Base-by-base conservation (phyloP, 768 basidiomycete genomes). In the Guyanaporus albipodus region DNA sequence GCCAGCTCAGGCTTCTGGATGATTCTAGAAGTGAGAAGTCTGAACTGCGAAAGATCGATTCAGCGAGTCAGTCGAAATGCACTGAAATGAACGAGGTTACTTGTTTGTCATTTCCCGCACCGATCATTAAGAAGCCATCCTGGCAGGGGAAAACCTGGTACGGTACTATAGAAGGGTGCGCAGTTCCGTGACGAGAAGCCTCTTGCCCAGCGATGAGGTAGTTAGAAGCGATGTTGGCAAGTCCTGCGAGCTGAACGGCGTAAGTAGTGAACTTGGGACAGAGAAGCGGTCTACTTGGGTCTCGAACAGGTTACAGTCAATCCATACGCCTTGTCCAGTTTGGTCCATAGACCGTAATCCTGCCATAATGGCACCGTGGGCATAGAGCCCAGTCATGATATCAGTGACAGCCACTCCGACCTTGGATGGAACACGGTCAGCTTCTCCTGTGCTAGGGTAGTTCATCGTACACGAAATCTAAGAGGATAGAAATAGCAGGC, bases 351-450 rank as follows among this genome's bases (percentile, higher is more conserved):
- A 91, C 47, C 92, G 63, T 12, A 97, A 73, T 2, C 83, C 93
- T 6, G 94, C 94, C 77, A 97, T 83, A 50, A 97, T 87, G 2
- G 92, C 91, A 0, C 91, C 90, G 44, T 95, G 91, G 6, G 91
- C 84, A 64, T 94, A 96, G 21, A 97, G 74, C 3, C 87, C 87
- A 19, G 87, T 92, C 37, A 89, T 82, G 43, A 93, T 78, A 67
- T 93, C 94, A 11, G 92, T 95, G 6, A 85, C 85, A 2, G 94
- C 93, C 22, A 96, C 93, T 8, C 94, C 94, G n/a, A 95, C 93
- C 67, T 97, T 96, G 60, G 80, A 84, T 4, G 93, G 94, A 14
- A 82, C 78, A 9, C 91, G 83, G 57, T 86, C 83, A 8, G 84
- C 75, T 67, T 95, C 94, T 40, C 93, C 93, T 14, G 93, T 97